phyloP scores from a whole-genome alignment of 2,329 filamentous ascomycete genomes.

The Ophiosphaerella herpotricha region DNA sequence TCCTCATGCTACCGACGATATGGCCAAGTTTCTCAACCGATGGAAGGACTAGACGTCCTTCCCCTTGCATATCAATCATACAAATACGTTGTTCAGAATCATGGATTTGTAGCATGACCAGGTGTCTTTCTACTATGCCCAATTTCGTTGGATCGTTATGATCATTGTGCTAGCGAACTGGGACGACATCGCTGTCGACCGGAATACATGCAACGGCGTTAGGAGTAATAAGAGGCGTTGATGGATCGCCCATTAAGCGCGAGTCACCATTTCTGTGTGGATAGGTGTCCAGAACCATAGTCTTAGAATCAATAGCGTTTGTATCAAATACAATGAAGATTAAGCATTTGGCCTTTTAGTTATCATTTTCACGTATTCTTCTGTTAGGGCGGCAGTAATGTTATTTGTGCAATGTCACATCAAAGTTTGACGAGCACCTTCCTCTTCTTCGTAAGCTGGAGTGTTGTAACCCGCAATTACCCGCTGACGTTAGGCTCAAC shows the following conservation, averaged over 20 bases:
- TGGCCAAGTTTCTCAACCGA: constrained; percentile 61
- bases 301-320: background rate
- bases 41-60: constrained; percentile 59
- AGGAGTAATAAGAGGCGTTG: background rate
- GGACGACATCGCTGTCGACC: background rate
- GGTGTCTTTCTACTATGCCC: background rate
- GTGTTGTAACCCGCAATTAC: constrained; percentile 25
- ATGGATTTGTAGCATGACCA: constrained; percentile 3
- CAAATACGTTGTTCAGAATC: background rate
- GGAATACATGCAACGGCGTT: constrained; percentile 10
- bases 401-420: background rate
- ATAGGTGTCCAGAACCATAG: background rate
- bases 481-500: constrained; percentile 22
- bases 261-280: background rate
- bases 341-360: background rate
- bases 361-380: background rate
- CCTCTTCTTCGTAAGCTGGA: constrained; percentile 16
- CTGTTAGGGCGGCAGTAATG: background rate
- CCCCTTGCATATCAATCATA: background rate
- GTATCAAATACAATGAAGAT: background rate
- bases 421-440: constrained; percentile 14
- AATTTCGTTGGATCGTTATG: background rate
- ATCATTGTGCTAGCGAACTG: constrained; percentile 4
- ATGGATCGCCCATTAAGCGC: background rate
- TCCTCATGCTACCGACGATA: constrained; percentile 56